Base-by-base conservation (phyloP, 2,329 filamentous ascomycete genomes). In the Thielaviopsis musarum region DNA sequence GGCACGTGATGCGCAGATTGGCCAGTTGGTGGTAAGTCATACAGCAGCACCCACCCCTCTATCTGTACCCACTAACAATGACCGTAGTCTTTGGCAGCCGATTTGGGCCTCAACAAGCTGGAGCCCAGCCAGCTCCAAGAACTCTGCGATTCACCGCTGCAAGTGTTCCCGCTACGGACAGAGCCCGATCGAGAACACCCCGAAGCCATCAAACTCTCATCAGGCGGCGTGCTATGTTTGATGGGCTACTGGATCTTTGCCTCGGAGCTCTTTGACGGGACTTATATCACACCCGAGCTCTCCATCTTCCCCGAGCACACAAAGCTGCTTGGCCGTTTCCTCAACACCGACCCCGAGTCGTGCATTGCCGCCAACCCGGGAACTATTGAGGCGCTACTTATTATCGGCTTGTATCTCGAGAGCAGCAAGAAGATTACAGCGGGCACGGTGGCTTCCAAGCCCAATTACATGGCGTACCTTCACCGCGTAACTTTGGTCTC, bases 1-100 rank as follows among this genome's bases (percentile, higher is more conserved):
- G 61, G 78, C 78, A 17, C 76, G 80, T 61, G 81, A 87, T 62
- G 78, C 80, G 6, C 77, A 86, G 54, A 76, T 88, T n/a, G 86
- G 87, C 0, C 83, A 90, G 66, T 71, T 91, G 24, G 83, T 83
- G 63, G 82, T 84, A 71, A 69, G 79, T 74, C 28, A 30, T 5
- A 6, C 45, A 12, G 3, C 12, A 30, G 22, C 24, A 13, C 13
- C 21, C 15, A n/a, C 21, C 15, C 15, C 17, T 28, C 41, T 24
- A 54, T 19, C 19, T 52, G 30, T 21, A 7, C 15, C 30, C 28
- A 22, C 26, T 28, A 52, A 24, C 19, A 19, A 34, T 22, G 13
- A 19, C 17, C 15, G 12, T 12, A 83, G 73, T 81, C 84, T 19
- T 73, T 88, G 58, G 79, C 84, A 17, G 76, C 80, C 57, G 82